Base-by-base conservation (phyloP, 2,329 filamentous ascomycete species). In the Aspergillus nomiae region DNA sequence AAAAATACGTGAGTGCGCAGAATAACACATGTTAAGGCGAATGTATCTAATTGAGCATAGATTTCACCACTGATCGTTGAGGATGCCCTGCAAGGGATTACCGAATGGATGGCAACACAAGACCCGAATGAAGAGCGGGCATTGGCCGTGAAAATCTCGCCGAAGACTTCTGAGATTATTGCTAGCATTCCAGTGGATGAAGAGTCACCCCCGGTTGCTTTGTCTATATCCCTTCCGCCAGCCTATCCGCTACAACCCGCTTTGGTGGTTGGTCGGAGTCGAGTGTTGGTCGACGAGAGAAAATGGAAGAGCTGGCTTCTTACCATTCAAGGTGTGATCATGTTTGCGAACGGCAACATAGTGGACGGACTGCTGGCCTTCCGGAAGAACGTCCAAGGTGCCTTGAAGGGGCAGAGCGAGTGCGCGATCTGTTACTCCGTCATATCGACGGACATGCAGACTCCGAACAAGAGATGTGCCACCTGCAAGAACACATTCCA, bases 381-480 rank as follows among this genome's bases (percentile, higher is more conserved):
- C 84, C 88, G 91, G 67, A 87, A 90, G 66, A 98, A 98, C 76
- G 90, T 99, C 14, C 87, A 90, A 16, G 92, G 92, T 1, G 92
- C 92, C 4, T 85, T 99, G 68, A 95, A 96, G 80, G 95, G 94
- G 41, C 94, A 98, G 78, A 91, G 87, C 24, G 95, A 99, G 78
- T 99, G 95, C 74, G 92, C 95, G 11, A 98, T 98, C 74, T 98
- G 94, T 82, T 98, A 98, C 81, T 93, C 90, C 63, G 93, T 99
- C 73, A 92, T 99, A 67, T 92, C 92, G 21, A 88, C 87, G 9
- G 94, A 97, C 76, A 92, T 92, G 82, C 90, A 91, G 77, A 87
- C 96, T 76, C 95, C 95, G 0, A 94, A 95, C 76, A 98, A 98
- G 84, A 85, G 87, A 60, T 99, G 95, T 77, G 84, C 86, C 54